Evolutionary conservation across 441 rosid species (phyloP).

Genomic region (Adansonia madagascariensis): DNA sequence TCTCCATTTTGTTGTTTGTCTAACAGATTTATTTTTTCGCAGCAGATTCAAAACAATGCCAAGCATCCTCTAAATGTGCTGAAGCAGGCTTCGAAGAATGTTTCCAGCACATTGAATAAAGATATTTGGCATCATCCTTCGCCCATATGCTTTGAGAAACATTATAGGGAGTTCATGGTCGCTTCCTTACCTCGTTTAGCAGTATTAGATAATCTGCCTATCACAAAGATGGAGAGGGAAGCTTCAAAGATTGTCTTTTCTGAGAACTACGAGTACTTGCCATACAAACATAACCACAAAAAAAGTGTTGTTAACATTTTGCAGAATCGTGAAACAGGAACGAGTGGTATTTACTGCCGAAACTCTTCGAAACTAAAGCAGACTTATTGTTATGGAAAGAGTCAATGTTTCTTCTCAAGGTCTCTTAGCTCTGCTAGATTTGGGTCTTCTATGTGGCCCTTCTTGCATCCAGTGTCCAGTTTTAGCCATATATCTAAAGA

Average conservation of each 20-base stretch:
- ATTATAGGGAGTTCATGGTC: slow-evolving; percentile 46
- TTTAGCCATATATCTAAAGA: slow-evolving; percentile 36
- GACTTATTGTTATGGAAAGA: slow-evolving; percentile 29
- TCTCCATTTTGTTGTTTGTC: slow-evolving; percentile 27
- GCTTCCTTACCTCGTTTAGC: slow-evolving; percentile 44
- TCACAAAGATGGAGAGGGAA: slow-evolving; percentile 39
- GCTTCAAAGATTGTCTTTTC: slow-evolving; percentile 39
- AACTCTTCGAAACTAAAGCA: slow-evolving; percentile 40
- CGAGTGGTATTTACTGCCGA: slow-evolving; percentile 30
- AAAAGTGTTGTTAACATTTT: slow-evolving; percentile 43
- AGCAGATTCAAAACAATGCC: slow-evolving; percentile 35
- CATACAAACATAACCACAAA: slow-evolving; percentile 41
- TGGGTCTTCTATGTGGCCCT: slow-evolving; percentile 48
- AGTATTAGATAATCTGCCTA: slow-evolving; percentile 45
- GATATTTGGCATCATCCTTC: slow-evolving; percentile 54
- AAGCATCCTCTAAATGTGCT: slow-evolving; percentile 13
- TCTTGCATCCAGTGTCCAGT: slow-evolving; percentile 35
- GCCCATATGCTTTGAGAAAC: slow-evolving; percentile 53
- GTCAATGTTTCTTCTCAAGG: slow-evolving; percentile 41
- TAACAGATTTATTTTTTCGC: slow-evolving; percentile 32
- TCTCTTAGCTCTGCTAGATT: slow-evolving; percentile 48
- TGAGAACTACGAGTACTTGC: slow-evolving; percentile 42
- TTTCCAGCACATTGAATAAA: slow-evolving; percentile 25
- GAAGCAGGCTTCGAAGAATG: slow-evolving; percentile 29
- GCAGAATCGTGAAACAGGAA: slow-evolving; percentile 46